These are phyloP conservation scores for Conticribra guillardii DNA, from an alignment of 108 stramenopile genomes.

Conservation along the genomic window DNA sequence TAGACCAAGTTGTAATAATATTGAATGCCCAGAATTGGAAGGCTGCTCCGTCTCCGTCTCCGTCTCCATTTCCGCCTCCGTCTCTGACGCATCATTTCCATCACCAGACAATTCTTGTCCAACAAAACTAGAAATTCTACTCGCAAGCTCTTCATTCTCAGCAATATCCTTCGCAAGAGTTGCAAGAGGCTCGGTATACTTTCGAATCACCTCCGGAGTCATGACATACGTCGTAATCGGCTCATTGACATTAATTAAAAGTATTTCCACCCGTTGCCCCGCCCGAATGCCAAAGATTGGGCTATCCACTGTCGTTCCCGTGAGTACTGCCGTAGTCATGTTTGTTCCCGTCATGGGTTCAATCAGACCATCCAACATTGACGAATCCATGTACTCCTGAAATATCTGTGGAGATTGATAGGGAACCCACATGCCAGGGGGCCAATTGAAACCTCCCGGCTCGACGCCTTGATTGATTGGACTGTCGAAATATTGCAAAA, in stretches of 20 bases:
- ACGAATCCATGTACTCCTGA: conserved; percentile 20
- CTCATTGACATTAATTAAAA: conserved; percentile 32
- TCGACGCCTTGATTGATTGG: conserved; percentile 27
- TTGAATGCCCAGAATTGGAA: too few relatives aligned
- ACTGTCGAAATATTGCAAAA: conserved; percentile 35
- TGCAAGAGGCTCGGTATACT: conserved; percentile 35
- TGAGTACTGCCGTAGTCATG: conserved; percentile 40
- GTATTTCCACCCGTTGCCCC: conserved; percentile 40
- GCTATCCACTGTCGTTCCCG: conserved; percentile 40
- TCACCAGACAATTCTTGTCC: too few relatives aligned
- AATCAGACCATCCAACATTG: conserved; percentile 9
- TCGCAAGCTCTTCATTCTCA: conserved; percentile 26
- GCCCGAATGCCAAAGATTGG: conserved; percentile 31
- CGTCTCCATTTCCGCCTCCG: too few relatives aligned
- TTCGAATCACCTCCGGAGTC: neutral
- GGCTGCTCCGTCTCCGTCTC: too few relatives aligned
- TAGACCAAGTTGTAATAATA: too few relatives aligned
- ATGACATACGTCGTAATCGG: conserved; percentile 36
- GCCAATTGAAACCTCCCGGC: conserved; percentile 42
- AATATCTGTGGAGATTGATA: conserved; percentile 37
- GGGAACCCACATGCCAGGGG: conserved; percentile 11
- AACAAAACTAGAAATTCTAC: conserved; percentile 24
- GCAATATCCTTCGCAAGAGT: conserved; percentile 36
- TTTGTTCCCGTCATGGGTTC: conserved; percentile 25
- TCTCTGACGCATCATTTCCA: too few relatives aligned